Percentiles rank a stretch among this genome's conserved stretches.
These are phyloP conservation scores for Carpinus viminea DNA, from an alignment of 306 rosid genomes.

Conservation along the genomic window DNA sequence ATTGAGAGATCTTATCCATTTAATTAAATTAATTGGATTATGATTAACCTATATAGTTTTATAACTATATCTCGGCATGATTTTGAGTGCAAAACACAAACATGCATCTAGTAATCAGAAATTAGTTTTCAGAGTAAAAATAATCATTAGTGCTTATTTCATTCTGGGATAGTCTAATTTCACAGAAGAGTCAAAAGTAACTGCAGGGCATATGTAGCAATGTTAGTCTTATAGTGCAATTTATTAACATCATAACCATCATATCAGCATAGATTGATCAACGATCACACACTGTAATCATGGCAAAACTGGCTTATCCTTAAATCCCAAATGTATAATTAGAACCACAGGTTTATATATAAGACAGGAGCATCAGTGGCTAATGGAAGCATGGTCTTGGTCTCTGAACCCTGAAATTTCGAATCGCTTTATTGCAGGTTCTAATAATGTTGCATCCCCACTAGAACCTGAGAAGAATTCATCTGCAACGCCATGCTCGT, in stretches of 20 bases:
- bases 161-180: background rate
- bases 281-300: background rate
- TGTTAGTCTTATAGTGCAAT: background rate
- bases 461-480: slow-evolving; percentile 1
- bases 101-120: background rate
- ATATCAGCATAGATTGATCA: background rate
- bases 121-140: background rate
- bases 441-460: slow-evolving; percentile 20
- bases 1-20: too few species aligned
- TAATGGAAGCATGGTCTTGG: background rate
- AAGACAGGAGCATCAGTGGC: background rate
- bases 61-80: too few species aligned
- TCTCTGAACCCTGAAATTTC: background rate
- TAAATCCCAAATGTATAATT: background rate
- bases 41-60: too few species aligned
- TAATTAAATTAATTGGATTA: too few species aligned
- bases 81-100: too few species aligned
- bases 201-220: background rate
- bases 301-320: too few species aligned
- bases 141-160: background rate
- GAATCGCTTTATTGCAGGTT: slow-evolving; percentile 18
- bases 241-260: background rate
- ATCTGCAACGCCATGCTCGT: background rate
- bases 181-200: background rate
- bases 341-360: background rate